Conservation (phyloP, 2,329 filamentous ascomycete genomes). For the Pseudocercospora macadamiae region DNA sequence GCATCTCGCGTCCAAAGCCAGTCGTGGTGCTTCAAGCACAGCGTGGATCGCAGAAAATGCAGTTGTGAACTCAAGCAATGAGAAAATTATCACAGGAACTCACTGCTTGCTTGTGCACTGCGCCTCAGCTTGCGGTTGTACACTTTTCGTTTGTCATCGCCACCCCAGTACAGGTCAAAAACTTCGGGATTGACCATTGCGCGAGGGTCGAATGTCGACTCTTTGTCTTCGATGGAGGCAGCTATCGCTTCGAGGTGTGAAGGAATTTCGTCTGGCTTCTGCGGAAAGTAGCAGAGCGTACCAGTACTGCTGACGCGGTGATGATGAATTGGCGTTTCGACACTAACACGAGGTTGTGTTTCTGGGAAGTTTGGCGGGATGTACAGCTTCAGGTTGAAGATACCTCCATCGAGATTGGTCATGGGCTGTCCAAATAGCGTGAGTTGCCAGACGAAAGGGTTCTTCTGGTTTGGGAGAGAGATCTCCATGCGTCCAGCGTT, state of each 20-base stretch:
- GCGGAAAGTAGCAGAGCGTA: slow-evolving; percentile 78
- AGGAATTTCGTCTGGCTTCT: slow-evolving; percentile 72
- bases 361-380: slow-evolving; percentile 86
- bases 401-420: slow-evolving; percentile 89
- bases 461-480: slow-evolving; percentile 69
- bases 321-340: slow-evolving; percentile 84
- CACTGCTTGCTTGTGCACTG: slow-evolving; percentile 65
- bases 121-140: slow-evolving; percentile 82
- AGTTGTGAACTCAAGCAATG: background rate
- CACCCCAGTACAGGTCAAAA: slow-evolving; percentile 84
- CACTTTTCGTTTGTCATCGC: slow-evolving; percentile 73
- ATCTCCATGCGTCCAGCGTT: slow-evolving; percentile 72
- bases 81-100: slow-evolving; percentile 35
- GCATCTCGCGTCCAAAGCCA: background rate
- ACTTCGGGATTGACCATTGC: slow-evolving; percentile 86
- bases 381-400: slow-evolving; percentile 78
- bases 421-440: slow-evolving; percentile 90
- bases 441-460: slow-evolving; percentile 86
- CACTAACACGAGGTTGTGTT: slow-evolving; percentile 80
- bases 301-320: slow-evolving; percentile 79
- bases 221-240: slow-evolving; percentile 80
- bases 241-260: slow-evolving; percentile 85
- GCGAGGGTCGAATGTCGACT: slow-evolving; percentile 85
- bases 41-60: background rate
- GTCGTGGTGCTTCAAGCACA: background rate